Percentiles rank a stretch among this genome's conserved stretches.
These are phyloP conservation scores for Lipomyces oligophaga DNA, from an alignment of 805 yeast species.

Conservation along the genomic window DNA sequence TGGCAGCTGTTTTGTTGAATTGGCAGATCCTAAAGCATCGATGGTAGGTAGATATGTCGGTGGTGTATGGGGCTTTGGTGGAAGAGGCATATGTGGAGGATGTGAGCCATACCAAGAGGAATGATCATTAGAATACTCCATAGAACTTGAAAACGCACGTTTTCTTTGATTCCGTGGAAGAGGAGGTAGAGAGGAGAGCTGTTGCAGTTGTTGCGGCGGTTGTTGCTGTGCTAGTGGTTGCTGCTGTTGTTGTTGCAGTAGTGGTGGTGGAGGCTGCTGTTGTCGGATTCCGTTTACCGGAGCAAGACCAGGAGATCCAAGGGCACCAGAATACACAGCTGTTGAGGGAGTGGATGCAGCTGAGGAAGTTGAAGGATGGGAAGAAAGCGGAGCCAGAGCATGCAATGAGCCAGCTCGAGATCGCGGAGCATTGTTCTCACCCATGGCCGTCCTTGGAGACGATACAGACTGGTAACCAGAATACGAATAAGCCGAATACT, in stretches of 20 bases:
- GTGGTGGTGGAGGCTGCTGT: slow-evolving; percentile 5
- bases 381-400: slow-evolving; percentile 6
- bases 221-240: neutral
- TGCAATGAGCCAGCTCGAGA: slow-evolving; percentile 17
- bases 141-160: slow-evolving; percentile 27
- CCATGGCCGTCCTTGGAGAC: slow-evolving; percentile 9
- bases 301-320: too few species aligned
- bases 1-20: slow-evolving; percentile 5
- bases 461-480: slow-evolving; percentile 5
- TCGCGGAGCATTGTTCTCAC: slow-evolving; percentile 10
- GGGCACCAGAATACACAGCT: too few species aligned
- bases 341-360: neutral
- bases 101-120: slow-evolving; percentile 7
- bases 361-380: slow-evolving; percentile 9
- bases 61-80: too few species aligned
- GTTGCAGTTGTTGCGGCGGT: neutral
- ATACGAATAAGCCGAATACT: slow-evolving; percentile 7
- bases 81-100: slow-evolving; percentile 12
- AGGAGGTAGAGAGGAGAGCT: slow-evolving; percentile 1
- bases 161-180: slow-evolving; percentile 19
- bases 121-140: slow-evolving; percentile 13
- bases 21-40: slow-evolving; percentile 9
- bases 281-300: too few species aligned
- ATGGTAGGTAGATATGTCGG: slow-evolving; percentile 14
- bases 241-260: slow-evolving; percentile 1